Evolutionary conservation across 345 rosid genomes (phyloP).

Genomic region (Hibiscus tridactylites): DNA sequence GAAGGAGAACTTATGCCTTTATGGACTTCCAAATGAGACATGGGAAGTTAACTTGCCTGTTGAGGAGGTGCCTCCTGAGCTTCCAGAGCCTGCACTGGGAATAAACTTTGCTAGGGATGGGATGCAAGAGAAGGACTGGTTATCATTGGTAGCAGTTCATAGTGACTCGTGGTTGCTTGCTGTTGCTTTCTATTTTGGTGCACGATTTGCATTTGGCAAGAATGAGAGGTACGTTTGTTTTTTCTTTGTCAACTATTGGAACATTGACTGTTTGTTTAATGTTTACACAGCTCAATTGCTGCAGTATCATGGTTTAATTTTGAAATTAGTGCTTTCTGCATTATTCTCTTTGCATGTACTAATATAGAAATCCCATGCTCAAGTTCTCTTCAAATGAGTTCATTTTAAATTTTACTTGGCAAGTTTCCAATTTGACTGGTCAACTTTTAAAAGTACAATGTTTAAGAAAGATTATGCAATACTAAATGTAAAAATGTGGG

Average conservation of each 20-base stretch:
- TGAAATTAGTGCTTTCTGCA: not conserved
- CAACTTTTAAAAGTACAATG: not conserved
- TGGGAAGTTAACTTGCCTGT: too few relatives aligned
- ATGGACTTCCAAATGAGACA: too few relatives aligned
- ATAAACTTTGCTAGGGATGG: too few relatives aligned
- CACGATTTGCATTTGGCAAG: too few relatives aligned
- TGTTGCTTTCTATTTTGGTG: too few relatives aligned
- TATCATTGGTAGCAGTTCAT: too few relatives aligned
- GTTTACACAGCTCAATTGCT: not conserved
- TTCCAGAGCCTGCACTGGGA: too few relatives aligned
- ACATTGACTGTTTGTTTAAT: not conserved
- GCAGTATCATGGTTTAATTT: not conserved
- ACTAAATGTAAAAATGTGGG: not conserved
- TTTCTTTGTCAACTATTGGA: slow-evolving; percentile 7
- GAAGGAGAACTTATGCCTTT: too few relatives aligned
- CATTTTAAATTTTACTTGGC: not conserved
- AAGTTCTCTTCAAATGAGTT: not conserved
- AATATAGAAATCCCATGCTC: not conserved
- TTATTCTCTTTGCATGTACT: not conserved
- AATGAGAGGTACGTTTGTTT: not conserved
- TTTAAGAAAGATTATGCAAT: not conserved
- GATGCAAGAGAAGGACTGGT: too few relatives aligned
- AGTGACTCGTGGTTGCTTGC: too few relatives aligned
- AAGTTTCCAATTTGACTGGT: not conserved
- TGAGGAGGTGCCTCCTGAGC: too few relatives aligned